phyloP scores from a whole-genome alignment of 148 eudicot species.

The Camellia lanceoleosa region DNA sequence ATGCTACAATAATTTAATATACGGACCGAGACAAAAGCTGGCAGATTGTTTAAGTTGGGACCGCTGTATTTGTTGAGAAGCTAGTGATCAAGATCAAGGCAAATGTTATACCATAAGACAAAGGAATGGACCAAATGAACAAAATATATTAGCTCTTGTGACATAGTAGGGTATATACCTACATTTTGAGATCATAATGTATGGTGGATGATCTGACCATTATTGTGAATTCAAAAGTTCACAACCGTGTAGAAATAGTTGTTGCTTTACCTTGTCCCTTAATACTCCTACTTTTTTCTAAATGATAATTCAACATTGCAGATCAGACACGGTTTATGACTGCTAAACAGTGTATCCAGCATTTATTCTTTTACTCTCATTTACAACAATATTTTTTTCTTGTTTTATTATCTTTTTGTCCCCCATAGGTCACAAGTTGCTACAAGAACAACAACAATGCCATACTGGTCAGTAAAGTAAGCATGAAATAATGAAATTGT shows the following conservation, averaged over 20 bases:
- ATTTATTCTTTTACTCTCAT: too few species aligned
- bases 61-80: background rate
- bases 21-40: background rate
- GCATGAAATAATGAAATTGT: background rate
- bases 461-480: too few species aligned
- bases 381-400: too few species aligned
- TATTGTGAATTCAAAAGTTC: background rate
- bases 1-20: background rate
- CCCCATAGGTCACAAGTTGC: background rate
- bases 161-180: too few species aligned
- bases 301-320: background rate
- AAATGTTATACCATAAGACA: background rate
- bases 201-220: background rate
- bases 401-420: background rate
- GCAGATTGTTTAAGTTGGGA: conserved; percentile 6
- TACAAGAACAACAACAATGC: background rate
- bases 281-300: background rate
- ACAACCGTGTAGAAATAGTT: background rate
- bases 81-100: background rate
- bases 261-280: background rate
- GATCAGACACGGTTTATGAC: background rate
- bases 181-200: too few species aligned
- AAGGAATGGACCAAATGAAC: background rate
- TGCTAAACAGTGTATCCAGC: background rate
- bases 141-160: background rate